Conservation (phyloP, 441 rosid genomes). For the Manihot esculenta region DNA sequence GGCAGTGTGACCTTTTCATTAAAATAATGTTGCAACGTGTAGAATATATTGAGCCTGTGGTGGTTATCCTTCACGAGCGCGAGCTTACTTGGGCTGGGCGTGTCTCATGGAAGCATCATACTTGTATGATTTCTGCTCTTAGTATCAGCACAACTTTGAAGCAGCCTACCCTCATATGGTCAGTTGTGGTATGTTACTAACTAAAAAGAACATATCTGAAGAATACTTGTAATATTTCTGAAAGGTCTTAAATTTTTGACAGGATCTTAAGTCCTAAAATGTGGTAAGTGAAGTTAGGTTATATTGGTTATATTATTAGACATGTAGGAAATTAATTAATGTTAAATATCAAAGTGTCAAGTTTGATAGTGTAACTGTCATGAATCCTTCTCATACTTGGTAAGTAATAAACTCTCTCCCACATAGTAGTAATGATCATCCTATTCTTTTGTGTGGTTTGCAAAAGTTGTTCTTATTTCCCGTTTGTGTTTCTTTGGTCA, state of each 20-base stretch:
- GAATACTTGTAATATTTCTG: background rate
- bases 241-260: background rate
- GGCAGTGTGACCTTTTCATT: constrained; percentile 6
- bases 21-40: constrained; percentile 23
- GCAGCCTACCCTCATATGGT: constrained; percentile 99
- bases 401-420: background rate
- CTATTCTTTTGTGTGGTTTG: background rate
- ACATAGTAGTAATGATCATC: background rate
- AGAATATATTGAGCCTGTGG: constrained; percentile 99
- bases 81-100: constrained; percentile 99
- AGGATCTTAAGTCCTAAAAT: constrained; percentile 5
- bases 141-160: constrained; percentile 93
- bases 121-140: constrained; percentile 94
- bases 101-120: constrained; percentile 91
- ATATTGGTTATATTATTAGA: background rate
- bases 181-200: constrained; percentile 53
- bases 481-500: constrained; percentile 34
- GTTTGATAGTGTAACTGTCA: background rate
- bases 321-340: background rate
- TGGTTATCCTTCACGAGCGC: constrained; percentile 95
- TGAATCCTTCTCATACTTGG: constrained; percentile 7
- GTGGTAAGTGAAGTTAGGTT: constrained; percentile 3
- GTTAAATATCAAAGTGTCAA: constrained; percentile 7
- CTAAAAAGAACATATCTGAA: constrained; percentile 24
- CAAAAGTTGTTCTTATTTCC: constrained; percentile 8